Percentiles rank a stretch among this genome's conserved stretches.
Evolutionary conservation across 495 filamentous ascomycete species (phyloP).

Genomic region (Talaromyces liani): DNA sequence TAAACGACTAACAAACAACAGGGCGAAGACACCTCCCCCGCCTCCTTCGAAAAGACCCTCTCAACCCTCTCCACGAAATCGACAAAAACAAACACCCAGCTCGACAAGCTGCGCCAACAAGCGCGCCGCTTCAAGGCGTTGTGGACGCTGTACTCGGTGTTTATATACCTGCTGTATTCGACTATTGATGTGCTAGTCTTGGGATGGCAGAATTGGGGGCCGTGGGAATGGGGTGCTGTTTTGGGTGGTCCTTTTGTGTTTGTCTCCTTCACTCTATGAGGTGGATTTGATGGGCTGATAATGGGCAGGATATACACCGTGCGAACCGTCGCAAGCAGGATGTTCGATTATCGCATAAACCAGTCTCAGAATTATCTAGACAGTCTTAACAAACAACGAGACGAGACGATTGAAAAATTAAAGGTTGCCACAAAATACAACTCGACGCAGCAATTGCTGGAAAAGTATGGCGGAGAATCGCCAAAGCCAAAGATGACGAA

Average conservation of each 20-base stretch:
- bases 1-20: constrained; percentile 21
- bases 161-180: constrained; percentile 80
- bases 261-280: constrained; percentile 13
- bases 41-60: constrained; percentile 86
- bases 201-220: constrained; percentile 73
- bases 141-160: constrained; percentile 81
- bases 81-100: constrained; percentile 55
- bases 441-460: constrained; percentile 83
- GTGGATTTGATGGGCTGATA: neutral
- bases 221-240: constrained; percentile 67
- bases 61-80: constrained; percentile 77
- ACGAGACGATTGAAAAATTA: constrained; percentile 84
- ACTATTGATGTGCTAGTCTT: constrained; percentile 76
- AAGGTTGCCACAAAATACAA: constrained; percentile 93
- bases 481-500: constrained; percentile 38
- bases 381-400: constrained; percentile 64
- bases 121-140: constrained; percentile 75
- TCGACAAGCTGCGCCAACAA: constrained; percentile 62
- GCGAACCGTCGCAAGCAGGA: constrained; percentile 49
- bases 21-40: constrained; percentile 78
- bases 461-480: constrained; percentile 78
- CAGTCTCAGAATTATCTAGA: constrained; percentile 61
- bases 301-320: constrained; percentile 56
- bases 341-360: constrained; percentile 76
- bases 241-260: constrained; percentile 74